phyloP scores from a whole-genome alignment of 2,329 filamentous ascomycete species.

The Cadophora luteo-olivacea region DNA sequence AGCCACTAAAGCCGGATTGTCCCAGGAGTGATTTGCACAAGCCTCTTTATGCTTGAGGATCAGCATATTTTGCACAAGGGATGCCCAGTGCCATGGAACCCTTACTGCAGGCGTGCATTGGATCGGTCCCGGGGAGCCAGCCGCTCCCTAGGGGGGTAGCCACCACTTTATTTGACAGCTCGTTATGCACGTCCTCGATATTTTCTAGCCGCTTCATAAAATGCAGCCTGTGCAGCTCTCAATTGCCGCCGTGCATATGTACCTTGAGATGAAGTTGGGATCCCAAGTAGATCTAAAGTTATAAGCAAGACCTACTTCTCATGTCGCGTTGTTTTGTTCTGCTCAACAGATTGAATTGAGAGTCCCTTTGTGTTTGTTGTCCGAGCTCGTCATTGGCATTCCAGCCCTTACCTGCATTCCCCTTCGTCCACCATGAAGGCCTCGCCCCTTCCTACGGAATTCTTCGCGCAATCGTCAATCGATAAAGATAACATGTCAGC shows the following conservation, averaged over 20 bases:
- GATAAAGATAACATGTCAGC: constrained; percentile 21
- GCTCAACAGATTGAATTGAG: neutral
- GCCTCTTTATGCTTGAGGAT: neutral
- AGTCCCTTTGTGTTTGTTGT: neutral
- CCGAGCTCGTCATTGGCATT: constrained; percentile 14
- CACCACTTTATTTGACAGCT: neutral
- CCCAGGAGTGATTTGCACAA: neutral
- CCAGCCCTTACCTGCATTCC: constrained; percentile 18
- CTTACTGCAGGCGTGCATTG: constrained; percentile 11
- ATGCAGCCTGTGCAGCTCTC: neutral
- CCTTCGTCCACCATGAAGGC: neutral
- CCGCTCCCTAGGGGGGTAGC: neutral
- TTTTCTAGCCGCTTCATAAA: constrained; percentile 12
- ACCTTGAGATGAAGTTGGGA: neutral
- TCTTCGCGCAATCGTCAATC: constrained; percentile 18
- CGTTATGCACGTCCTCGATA: neutral
- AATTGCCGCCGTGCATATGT: neutral
- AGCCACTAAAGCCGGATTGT: neutral
- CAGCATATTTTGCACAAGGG: neutral
- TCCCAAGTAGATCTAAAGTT: neutral
- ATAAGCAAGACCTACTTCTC: neutral
- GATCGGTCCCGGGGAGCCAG: neutral
- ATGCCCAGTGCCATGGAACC: constrained; percentile 7
- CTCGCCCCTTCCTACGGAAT: constrained; percentile 14
- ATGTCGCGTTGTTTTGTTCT: neutral